Base-by-base conservation (phyloP, 371 early-diverging fungal species). In the Furculomyces boomerangus region DNA sequence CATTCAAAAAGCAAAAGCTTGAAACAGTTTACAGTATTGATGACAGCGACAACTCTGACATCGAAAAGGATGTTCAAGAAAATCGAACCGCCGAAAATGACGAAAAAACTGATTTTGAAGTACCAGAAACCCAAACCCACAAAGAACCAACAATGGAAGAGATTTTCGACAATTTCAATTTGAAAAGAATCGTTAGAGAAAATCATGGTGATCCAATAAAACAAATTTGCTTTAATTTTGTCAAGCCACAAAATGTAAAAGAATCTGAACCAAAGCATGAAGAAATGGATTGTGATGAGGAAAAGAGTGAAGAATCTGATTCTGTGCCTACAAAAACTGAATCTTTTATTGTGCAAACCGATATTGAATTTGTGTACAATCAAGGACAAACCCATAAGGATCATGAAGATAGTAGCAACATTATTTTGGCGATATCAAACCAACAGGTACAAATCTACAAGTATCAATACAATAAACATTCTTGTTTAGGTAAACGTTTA, bases 161-260 rank as follows among this genome's bases (percentile, higher is more conserved):
- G 31, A 71, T 84, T 22, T 84, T 86, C 66, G 54, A 58, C n/a
- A 82, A 83, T 64, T 66, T 86, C 63, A 71, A 82, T 27, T 71
- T 89, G 44, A 77, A 86, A 14, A 74, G 90, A 53, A 84, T 90
- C 46, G 78, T 88, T 31, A 82, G 85, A 50, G 90, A 90, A 63
- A 90, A 90, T 65, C 90, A 90, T 60, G 80, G 78, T 47, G 59
- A 67, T 35, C 75, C 79, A 24, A 78, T 90, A 56, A 73, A 78
- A 31, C 81, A 83, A 53, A 57, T 87, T 2, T 10, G 67, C 78
- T 0, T 84, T 88, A 54, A 80, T 81, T 61, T 73, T 78, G 60
- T 77, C 80, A 66, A 59, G 65, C 22, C 58, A 65, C 2, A 40
- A 55, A 27, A 68, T 66, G 51, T 27, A 18, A 5, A 60, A 58